A percentile compares a stretch with the other conserved stretches of the same genome.
Conservation (phyloP, 441 rosid genomes). For the Erodium trifolium region DNA sequence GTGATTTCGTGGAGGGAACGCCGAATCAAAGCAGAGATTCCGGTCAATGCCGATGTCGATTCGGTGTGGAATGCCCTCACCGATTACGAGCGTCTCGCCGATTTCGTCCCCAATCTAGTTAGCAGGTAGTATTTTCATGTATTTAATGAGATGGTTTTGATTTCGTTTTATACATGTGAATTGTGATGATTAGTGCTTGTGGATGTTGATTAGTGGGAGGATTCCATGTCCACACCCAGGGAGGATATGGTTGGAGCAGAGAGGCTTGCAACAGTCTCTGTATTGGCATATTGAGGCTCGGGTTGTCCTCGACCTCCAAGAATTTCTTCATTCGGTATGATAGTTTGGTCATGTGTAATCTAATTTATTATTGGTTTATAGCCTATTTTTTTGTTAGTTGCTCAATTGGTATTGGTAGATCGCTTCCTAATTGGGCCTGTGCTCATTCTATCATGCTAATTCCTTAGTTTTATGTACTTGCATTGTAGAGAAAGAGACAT, state of each 20-base stretch:
- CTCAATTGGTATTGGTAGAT: too few species aligned
- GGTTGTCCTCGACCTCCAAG: constrained; percentile 89
- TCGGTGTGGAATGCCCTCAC: constrained; percentile 86
- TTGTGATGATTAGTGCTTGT: not conserved
- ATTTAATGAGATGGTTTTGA: not conserved
- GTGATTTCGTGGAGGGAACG: constrained; percentile 92
- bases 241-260: constrained; percentile 93
- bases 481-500: not conserved
- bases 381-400: not conserved
- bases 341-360: not conserved
- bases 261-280: constrained; percentile 84
- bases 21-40: constrained; percentile 57
- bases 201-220: constrained; percentile 43
- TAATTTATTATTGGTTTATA: not conserved
- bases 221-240: constrained; percentile 95
- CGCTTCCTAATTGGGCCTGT: too few species aligned
- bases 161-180: not conserved
- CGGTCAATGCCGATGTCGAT: constrained; percentile 50
- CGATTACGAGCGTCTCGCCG: constrained; percentile 92
- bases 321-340: constrained; percentile 53
- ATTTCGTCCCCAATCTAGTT: constrained; percentile 82
- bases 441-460: not conserved
- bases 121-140: constrained; percentile 41
- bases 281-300: constrained; percentile 99
- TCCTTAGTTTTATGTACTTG: not conserved